Percentiles rank a stretch among this genome's conserved stretches.
phyloP scores from a whole-genome alignment of 2,329 filamentous ascomycete genomes.

The Nigrospora sphaerica region DNA sequence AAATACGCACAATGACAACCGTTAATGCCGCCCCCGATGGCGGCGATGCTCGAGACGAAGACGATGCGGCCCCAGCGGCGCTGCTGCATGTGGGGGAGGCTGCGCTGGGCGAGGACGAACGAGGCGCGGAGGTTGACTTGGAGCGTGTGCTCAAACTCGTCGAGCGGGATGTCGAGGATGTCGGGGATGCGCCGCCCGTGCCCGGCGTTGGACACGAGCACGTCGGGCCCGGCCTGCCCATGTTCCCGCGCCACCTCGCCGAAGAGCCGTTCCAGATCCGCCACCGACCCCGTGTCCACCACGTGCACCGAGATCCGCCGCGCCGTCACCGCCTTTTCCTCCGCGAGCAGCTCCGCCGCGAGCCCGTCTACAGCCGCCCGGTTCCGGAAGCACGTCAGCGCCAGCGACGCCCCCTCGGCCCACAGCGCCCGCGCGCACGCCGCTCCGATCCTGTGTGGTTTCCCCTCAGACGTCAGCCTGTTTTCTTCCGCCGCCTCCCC shows the following conservation, averaged over 20 bases:
- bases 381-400: conserved; percentile 23
- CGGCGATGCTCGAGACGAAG: conserved; percentile 57
- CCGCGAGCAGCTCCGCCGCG: conserved; percentile 13
- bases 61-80: conserved; percentile 58
- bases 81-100: conserved; percentile 52
- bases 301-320: conserved; percentile 43
- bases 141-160: conserved; percentile 58
- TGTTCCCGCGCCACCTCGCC: conserved; percentile 45
- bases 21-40: conserved; percentile 56
- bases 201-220: conserved; percentile 60
- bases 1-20: conserved; percentile 38
- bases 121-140: conserved; percentile 55
- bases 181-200: conserved; percentile 53
- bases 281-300: conserved; percentile 48
- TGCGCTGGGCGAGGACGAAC: conserved; percentile 54
- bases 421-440: conserved; percentile 24
- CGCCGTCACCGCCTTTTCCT: conserved; percentile 16
- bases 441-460: conserved; percentile 21
- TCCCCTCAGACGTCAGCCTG: neutral
- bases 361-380: conserved; percentile 18
- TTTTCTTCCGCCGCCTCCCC: neutral
- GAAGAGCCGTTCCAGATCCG: conserved; percentile 47
- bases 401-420: conserved; percentile 24
- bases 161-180: conserved; percentile 52
- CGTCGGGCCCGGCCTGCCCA: conserved; percentile 45